Conservation (phyloP, 2,329 filamentous ascomycete species). For the Colletotrichum sp. region DNA sequence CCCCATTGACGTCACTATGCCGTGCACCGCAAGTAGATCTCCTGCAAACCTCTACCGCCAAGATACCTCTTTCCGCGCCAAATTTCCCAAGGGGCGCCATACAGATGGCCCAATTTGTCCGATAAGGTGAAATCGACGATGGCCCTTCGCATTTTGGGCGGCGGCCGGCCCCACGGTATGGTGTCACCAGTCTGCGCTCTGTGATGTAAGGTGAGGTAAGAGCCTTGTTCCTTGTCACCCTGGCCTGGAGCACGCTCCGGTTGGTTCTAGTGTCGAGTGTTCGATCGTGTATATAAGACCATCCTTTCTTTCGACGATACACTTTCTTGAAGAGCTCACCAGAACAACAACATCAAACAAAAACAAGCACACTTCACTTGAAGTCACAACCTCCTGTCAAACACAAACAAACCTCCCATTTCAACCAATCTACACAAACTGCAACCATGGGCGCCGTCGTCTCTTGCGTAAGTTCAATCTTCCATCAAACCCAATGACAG, state of each 20-base stretch:
- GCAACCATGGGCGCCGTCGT: slow-evolving; percentile 79
- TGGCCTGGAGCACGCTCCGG: neutral
- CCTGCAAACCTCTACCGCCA: neutral
- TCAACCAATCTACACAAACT: neutral
- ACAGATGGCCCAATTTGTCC: neutral
- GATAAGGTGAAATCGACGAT: neutral
- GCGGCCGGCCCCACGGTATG: neutral
- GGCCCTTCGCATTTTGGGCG: neutral
- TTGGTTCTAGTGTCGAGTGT: neutral
- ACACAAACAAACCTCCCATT: neutral
- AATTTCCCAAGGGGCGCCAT: neutral
- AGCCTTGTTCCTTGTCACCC: neutral
- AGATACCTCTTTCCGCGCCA: neutral
- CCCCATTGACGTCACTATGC: slow-evolving; percentile 18
- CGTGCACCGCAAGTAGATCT: slow-evolving; percentile 11
- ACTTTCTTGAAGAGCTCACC: neutral
- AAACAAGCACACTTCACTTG: neutral
- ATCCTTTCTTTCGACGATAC: neutral
- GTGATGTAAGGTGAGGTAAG: slow-evolving; percentile 15
- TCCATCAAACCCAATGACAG: neutral
- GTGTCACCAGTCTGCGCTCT: slow-evolving; percentile 3
- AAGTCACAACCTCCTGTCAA: neutral
- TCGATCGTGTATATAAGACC: slow-evolving; percentile 6
- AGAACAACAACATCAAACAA: neutral
- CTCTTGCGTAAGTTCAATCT: slow-evolving; percentile 73